These are phyloP conservation scores for Macaranga tanarius DNA, from an alignment of 441 rosid species.

Conservation along the genomic window DNA sequence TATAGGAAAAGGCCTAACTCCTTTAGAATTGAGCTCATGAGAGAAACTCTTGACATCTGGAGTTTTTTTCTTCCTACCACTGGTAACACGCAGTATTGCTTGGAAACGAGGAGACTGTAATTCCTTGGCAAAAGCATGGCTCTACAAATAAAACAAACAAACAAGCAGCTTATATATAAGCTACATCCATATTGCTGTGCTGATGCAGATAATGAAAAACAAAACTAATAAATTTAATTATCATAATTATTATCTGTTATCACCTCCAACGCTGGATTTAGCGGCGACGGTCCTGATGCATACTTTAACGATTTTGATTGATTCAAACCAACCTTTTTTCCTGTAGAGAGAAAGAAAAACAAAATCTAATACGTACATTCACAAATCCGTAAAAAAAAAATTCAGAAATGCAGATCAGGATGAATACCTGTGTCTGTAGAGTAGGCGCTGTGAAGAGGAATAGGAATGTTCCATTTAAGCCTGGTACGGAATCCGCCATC, in stretches of 20 bases:
- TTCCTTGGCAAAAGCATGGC: slow-evolving; percentile 67
- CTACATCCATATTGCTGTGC: too few species aligned
- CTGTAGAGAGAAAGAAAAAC: slow-evolving; percentile 28
- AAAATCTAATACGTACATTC: too few species aligned
- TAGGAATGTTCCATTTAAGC: slow-evolving; percentile 28
- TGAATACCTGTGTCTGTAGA: slow-evolving; percentile 44
- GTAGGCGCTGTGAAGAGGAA: slow-evolving; percentile 31
- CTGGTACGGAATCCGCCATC: slow-evolving; percentile 25
- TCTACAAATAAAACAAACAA: slow-evolving; percentile 37
- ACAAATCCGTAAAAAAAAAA: too few species aligned
- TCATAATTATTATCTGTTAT: neutral
- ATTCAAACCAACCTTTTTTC: slow-evolving; percentile 55
- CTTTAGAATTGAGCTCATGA: slow-evolving; percentile 97
- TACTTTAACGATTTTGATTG: slow-evolving; percentile 67
- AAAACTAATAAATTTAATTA: slow-evolving; percentile 8
- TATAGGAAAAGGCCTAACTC: slow-evolving; percentile 88
- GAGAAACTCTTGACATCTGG: slow-evolving; percentile 94
- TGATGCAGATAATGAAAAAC: neutral
- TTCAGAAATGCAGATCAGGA: neutral
- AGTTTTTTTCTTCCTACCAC: slow-evolving; percentile 83
- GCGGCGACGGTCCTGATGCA: slow-evolving; percentile 30
- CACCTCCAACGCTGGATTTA: slow-evolving; percentile 73
- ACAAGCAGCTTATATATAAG: too few species aligned
- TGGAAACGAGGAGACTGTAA: slow-evolving; percentile 89
- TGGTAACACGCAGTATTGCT: slow-evolving; percentile 80